These are phyloP conservation scores for Geotrichum australiense DNA, from an alignment of 1,139 yeast species.

Conservation along the genomic window DNA sequence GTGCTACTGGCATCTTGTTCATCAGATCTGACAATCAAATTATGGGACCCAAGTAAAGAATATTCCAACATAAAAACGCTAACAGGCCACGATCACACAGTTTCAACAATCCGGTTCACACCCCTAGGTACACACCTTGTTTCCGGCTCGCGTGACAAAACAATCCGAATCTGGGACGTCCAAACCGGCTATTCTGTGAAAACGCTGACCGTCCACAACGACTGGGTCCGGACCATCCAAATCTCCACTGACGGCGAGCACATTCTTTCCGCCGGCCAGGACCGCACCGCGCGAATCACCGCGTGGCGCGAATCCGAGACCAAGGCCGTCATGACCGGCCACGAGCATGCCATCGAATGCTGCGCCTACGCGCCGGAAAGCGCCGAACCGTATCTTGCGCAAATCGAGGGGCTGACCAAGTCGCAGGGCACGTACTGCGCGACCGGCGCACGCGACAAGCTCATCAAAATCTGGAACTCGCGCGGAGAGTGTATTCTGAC, in stretches of 20 bases:
- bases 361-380: constrained; percentile 57
- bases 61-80: constrained; percentile 57
- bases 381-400: constrained; percentile 47
- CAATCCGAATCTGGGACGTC: constrained; percentile 73
- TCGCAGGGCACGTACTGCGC: constrained; percentile 41
- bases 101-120: constrained; percentile 57
- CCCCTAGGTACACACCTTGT: constrained; percentile 44
- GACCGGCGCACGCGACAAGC: constrained; percentile 77
- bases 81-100: constrained; percentile 87
- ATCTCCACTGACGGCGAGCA: constrained; percentile 48
- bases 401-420: constrained; percentile 34
- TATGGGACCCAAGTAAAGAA: constrained; percentile 54
- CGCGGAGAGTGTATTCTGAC: constrained; percentile 54
- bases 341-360: constrained; percentile 76
- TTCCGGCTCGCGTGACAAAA: constrained; percentile 71
- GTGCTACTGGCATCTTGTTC: constrained; percentile 56
- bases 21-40: constrained; percentile 63
- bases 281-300: constrained; percentile 62
- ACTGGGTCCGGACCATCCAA: constrained; percentile 76
- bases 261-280: constrained; percentile 72
- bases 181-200: constrained; percentile 59
- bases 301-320: constrained; percentile 63
- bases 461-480: constrained; percentile 71
- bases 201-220: constrained; percentile 72
- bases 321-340: constrained; percentile 62